Percentiles rank a stretch among this genome's conserved stretches.
Evolutionary conservation across 2,329 filamentous ascomycete species (phyloP).

Genomic region (Fusarium haematococcum): DNA sequence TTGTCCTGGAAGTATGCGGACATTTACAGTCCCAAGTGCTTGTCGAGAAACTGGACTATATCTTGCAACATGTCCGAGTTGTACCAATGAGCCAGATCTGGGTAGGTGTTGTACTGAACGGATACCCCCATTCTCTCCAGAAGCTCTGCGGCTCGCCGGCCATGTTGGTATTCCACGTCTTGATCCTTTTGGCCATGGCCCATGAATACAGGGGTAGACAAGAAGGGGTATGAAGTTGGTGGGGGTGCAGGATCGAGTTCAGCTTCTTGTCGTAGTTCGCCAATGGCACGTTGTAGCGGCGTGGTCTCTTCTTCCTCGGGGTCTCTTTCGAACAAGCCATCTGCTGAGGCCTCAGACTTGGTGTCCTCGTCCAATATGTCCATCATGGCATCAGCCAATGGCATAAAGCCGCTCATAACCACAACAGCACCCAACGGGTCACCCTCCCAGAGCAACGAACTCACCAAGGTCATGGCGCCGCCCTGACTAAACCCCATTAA

Average conservation of each 20-base stretch:
- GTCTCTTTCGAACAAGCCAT: slow-evolving; percentile 37
- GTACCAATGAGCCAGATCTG: slow-evolving; percentile 59
- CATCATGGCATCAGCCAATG: slow-evolving; percentile 51
- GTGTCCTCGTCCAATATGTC: slow-evolving; percentile 17
- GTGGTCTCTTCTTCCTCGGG: slow-evolving; percentile 4
- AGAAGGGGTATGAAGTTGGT: slow-evolving; percentile 22
- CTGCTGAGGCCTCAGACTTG: slow-evolving; percentile 6
- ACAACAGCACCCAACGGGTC: slow-evolving; percentile 52
- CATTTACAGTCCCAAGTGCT: background rate
- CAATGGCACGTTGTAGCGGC: slow-evolving; percentile 35
- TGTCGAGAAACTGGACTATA: slow-evolving; percentile 49
- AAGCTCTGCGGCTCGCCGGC: slow-evolving; percentile 48
- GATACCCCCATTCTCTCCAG: slow-evolving; percentile 51
- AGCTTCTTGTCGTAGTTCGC: slow-evolving; percentile 45
- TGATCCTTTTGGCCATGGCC: slow-evolving; percentile 58
- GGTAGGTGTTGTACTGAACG: slow-evolving; percentile 54
- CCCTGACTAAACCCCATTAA: slow-evolving; percentile 67
- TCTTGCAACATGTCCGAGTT: slow-evolving; percentile 55
- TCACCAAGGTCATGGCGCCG: slow-evolving; percentile 59
- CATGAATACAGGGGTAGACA: slow-evolving; percentile 57
- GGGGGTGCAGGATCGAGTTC: slow-evolving; percentile 32
- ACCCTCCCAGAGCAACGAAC: slow-evolving; percentile 58
- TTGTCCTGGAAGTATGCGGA: background rate
- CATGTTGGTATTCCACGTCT: slow-evolving; percentile 54
- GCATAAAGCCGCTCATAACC: slow-evolving; percentile 61